Evolutionary conservation across 768 basidiomycete species (phyloP).

Genomic region (Termitomyces sp.): DNA sequence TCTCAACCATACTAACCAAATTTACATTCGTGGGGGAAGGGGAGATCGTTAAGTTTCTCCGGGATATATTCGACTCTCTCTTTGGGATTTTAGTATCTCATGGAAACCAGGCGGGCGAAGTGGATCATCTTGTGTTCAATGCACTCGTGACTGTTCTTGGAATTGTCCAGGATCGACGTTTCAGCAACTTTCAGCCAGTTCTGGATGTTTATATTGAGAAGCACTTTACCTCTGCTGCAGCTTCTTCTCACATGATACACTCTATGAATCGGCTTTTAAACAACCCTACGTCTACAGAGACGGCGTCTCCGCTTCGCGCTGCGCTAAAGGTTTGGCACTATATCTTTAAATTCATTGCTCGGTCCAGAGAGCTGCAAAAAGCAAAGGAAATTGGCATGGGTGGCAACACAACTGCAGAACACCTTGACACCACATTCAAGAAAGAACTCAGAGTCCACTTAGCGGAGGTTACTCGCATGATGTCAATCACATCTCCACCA

Average conservation of each 20-base stretch:
- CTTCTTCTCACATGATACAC: conserved; percentile 78
- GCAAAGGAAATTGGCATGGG: conserved; percentile 73
- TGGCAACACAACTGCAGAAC: conserved; percentile 77
- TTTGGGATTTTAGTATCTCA: conserved; percentile 82
- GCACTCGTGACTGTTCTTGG: conserved; percentile 88
- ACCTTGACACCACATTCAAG: conserved; percentile 81
- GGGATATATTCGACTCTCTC: conserved; percentile 88
- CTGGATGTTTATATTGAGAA: conserved; percentile 89
- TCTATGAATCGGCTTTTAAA: conserved; percentile 81
- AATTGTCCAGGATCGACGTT: conserved; percentile 89
- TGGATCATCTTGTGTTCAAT: conserved; percentile 86
- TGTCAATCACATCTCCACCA: conserved; percentile 70
- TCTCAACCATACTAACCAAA: conserved; percentile 69
- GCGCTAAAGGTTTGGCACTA: conserved; percentile 97
- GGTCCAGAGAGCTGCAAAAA: conserved; percentile 87
- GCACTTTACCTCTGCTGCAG: conserved; percentile 78
- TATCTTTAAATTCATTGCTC: conserved; percentile 90
- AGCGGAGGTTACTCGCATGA: conserved; percentile 79
- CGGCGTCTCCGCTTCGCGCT: conserved; percentile 74
- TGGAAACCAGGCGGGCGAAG: conserved; percentile 67
- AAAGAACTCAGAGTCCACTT: conserved; percentile 76
- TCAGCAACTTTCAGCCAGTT: conserved; percentile 92
- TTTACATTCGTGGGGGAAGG: conserved; percentile 93
- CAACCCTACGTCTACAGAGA: conserved; percentile 66
- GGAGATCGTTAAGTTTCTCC: conserved; percentile 90